These are phyloP conservation scores for Lineolata rhizophorae DNA, from an alignment of 495 filamentous ascomycete species.

Conservation along the genomic window DNA sequence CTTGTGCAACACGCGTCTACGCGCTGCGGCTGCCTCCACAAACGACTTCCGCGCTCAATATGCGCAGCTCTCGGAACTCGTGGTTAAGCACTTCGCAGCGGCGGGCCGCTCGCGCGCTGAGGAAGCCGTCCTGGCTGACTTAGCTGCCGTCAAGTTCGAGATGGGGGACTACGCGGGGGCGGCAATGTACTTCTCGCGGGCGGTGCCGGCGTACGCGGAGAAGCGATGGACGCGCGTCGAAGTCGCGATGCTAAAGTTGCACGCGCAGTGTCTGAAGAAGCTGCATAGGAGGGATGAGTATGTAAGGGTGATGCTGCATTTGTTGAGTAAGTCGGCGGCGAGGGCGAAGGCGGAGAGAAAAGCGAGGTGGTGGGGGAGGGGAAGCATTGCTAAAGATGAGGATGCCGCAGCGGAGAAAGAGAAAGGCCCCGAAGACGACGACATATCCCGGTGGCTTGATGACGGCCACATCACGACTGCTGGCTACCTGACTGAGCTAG, in stretches of 20 bases:
- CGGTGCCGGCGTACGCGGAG: constrained; percentile 63
- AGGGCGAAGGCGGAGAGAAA: constrained; percentile 26
- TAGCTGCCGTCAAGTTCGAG: constrained; percentile 64
- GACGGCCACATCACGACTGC: constrained; percentile 32
- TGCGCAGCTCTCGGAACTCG: constrained; percentile 20
- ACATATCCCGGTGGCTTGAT: constrained; percentile 22
- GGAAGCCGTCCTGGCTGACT: constrained; percentile 58
- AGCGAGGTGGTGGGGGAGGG: too few relatives aligned
- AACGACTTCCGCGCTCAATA: constrained; percentile 7
- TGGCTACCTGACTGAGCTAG: constrained; percentile 42
- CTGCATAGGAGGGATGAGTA: constrained; percentile 61
- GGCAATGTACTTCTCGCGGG: constrained; percentile 56
- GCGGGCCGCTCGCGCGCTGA: constrained; percentile 56
- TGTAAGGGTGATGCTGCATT: constrained; percentile 45
- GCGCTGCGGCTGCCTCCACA: too few relatives aligned
- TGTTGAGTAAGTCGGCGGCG: constrained; percentile 53
- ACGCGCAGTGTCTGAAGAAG: constrained; percentile 62
- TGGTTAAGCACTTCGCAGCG: constrained; percentile 37
- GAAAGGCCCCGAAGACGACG: constrained; percentile 15
- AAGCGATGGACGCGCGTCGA: constrained; percentile 64
- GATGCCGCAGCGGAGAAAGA: constrained; percentile 12
- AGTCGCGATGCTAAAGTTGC: constrained; percentile 63
- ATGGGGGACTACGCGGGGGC: constrained; percentile 51
- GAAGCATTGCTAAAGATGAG: too few relatives aligned
- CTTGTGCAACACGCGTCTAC: too few relatives aligned